Percentiles rank a stretch among this genome's conserved stretches.
phyloP scores from a whole-genome alignment of 208 protist species.

The Crithidia thermophila region DNA sequence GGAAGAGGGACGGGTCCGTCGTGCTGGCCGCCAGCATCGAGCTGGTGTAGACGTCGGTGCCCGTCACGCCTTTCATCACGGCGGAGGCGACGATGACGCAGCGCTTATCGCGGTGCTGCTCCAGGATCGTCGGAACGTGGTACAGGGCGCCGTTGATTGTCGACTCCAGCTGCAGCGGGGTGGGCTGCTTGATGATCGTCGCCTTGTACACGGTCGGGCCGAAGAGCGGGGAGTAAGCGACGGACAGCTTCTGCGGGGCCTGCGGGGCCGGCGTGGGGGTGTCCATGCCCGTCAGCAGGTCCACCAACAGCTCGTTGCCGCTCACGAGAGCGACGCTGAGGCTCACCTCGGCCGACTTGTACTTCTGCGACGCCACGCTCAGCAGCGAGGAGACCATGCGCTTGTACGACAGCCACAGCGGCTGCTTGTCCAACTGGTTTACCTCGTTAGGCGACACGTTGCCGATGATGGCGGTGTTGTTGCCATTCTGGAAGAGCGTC shows the following conservation, averaged over 20 bases:
- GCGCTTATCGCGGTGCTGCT: constrained; percentile 34
- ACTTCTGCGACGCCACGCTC: constrained; percentile 48
- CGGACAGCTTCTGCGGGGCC: constrained; percentile 35
- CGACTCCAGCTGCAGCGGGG: constrained; percentile 47
- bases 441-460: constrained; percentile 42
- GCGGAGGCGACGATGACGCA: constrained; percentile 54
- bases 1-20: constrained; percentile 40
- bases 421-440: constrained; percentile 54
- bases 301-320: constrained; percentile 46
- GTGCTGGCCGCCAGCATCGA: constrained; percentile 53
- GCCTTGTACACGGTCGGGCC: constrained; percentile 65
- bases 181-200: constrained; percentile 52
- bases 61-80: constrained; percentile 55
- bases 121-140: constrained; percentile 40
- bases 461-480: constrained; percentile 65
- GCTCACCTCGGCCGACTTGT: constrained; percentile 52
- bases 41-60: constrained; percentile 52
- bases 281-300: constrained; percentile 34
- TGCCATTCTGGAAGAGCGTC: constrained; percentile 59
- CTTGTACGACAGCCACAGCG: constrained; percentile 70
- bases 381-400: constrained; percentile 56
- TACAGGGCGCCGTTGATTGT: constrained; percentile 56
- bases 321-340: constrained; percentile 48
- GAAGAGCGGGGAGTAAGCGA: constrained; percentile 64
- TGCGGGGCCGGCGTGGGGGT: constrained; percentile 20